Conservation (phyloP, 148 eudicot species). For the Rhododendron griersonianum region DNA sequence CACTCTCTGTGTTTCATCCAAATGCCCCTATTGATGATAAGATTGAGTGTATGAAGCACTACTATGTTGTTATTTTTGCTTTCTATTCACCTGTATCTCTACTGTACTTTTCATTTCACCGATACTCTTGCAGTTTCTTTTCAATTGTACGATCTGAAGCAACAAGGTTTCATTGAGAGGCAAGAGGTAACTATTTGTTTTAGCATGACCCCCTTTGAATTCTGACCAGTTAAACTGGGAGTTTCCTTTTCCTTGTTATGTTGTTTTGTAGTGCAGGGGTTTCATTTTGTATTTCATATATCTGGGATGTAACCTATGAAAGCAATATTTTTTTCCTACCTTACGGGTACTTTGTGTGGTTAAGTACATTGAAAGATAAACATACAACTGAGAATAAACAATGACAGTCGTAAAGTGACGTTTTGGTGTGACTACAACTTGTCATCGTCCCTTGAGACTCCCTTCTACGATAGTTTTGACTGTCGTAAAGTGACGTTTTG, state of each 20-base stretch:
- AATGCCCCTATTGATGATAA: conserved; percentile 86
- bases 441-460: not conserved
- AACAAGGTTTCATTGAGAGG: conserved; percentile 92
- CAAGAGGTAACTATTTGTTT: conserved; percentile 54
- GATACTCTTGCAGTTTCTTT: conserved; percentile 71
- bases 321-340: not conserved
- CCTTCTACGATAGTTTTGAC: not conserved
- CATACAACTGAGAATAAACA: not conserved
- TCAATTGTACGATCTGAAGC: conserved; percentile 91
- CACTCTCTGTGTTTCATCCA: conserved; percentile 95
- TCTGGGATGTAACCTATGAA: too few species aligned
- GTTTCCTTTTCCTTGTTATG: not conserved
- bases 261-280: too few species aligned
- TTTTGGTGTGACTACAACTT: not conserved
- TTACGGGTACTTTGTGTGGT: not conserved
- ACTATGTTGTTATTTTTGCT: not conserved
- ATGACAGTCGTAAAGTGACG: too few species aligned
- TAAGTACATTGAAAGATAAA: not conserved
- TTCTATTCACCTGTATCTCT: not conserved
- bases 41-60: conserved; percentile 69
- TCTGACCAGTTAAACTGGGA: not conserved
- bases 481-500: not conserved
- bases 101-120: not conserved
- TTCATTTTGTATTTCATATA: too few species aligned
- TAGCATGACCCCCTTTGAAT: not conserved